Evolutionary conservation across 1,284 basidiomycete species (phyloP), one percentile per base, ranked within the genome.

Genomic region (Fomitopsis betulina): DNA sequence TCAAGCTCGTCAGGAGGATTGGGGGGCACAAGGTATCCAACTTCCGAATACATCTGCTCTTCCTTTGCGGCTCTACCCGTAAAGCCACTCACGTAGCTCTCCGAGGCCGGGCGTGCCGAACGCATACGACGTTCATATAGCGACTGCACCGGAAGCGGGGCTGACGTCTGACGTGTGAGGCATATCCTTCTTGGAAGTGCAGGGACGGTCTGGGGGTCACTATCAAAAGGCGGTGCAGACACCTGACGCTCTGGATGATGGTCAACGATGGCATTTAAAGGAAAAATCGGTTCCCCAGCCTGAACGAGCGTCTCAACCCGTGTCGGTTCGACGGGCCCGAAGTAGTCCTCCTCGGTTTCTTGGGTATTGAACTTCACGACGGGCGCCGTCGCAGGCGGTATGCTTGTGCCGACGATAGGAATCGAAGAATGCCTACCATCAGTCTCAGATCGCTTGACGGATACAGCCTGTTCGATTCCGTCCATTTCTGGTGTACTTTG

Each of bases 1-100:
- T 92, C 90, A 21, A 84, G 72, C 71, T 96, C 94, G 63, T 93
- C 83, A 1, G 88, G 87, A 3, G 94, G 91, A 62, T 86, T 79
- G 3, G 94, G 93, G 21, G 94, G 87, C 7, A 83, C 79, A 15
- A 96, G 79, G 71, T 90, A 95, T 3, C 87, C 89, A 45, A 85
- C 70, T 49, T 86, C 82, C 32, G 66, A 63, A 62, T 77, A 83
- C 71, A 80, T 78, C 54, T 86, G 82, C 55, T 88, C 84, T 64
- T 89, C 88, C 62, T 84, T 85, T 27, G 78, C 77, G 2, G 81
- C 77, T 21, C 83, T 78, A 7, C 76, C 74, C 12, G 73, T 67
- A 59, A 77, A 75, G 23, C 72, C 68, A 40, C 68, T 65, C 15
- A 68, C 69, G 21, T 55, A 58, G 10, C 68, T 68, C 54, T 78